Evolutionary conservation across 345 rosid genomes (phyloP).

Genomic region (Syzygium jambos): DNA sequence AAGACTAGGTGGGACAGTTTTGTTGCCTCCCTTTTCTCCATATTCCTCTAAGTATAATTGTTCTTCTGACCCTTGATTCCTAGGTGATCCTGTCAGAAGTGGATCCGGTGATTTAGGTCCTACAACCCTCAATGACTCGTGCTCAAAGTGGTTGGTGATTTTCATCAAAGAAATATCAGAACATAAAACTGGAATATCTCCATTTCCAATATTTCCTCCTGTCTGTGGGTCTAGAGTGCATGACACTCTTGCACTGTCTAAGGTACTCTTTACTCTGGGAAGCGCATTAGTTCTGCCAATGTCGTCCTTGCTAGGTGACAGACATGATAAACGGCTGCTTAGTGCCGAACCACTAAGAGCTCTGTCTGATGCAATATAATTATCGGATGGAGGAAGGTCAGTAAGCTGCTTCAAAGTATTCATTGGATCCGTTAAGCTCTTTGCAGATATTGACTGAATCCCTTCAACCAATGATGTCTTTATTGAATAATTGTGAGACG

Average conservation of each 20-base stretch:
- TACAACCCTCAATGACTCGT: neutral
- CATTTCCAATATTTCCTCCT: constrained; percentile 6
- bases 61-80: neutral
- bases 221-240: constrained; percentile 3
- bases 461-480: constrained; percentile 26
- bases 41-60: neutral
- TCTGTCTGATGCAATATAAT: constrained; percentile 11
- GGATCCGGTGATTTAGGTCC: neutral
- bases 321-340: constrained; percentile 17
- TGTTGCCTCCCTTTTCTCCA: neutral
- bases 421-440: constrained; percentile 19
- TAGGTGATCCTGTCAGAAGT: neutral
- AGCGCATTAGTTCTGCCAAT: constrained; percentile 6
- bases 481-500: constrained; percentile 13
- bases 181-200: constrained; percentile 14
- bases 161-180: constrained; percentile 3
- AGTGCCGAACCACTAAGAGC: constrained; percentile 8
- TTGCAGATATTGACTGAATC: constrained; percentile 6
- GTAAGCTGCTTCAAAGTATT: constrained; percentile 23
- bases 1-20: neutral
- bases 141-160: neutral
- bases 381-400: constrained; percentile 18
- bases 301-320: constrained; percentile 14
- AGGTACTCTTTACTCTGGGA: constrained; percentile 9
- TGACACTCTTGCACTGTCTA: constrained; percentile 4